phyloP scores from a whole-genome alignment of 2,329 filamentous ascomycete species.

The Paecilomyces sp. region DNA sequence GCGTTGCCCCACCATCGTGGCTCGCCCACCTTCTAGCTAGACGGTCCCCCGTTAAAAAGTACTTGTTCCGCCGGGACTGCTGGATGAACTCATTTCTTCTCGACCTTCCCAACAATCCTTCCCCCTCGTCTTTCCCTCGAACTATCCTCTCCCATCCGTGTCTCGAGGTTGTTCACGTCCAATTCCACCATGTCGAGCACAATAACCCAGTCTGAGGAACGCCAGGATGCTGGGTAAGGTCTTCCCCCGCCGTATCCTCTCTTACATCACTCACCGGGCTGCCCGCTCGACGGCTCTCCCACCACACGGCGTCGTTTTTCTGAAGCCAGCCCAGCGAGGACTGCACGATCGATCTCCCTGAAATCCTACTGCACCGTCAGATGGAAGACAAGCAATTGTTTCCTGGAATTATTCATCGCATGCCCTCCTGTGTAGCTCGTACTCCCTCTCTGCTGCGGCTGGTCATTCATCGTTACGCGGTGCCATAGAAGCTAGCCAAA shows the following conservation, averaged over 20 bases:
- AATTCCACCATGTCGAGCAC: slow-evolving; percentile 42
- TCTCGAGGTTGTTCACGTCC: background rate
- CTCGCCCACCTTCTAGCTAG: slow-evolving; percentile 2
- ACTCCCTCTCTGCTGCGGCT: background rate
- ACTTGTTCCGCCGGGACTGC: slow-evolving; percentile 7
- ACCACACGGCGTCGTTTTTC: background rate
- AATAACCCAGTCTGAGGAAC: slow-evolving; percentile 43
- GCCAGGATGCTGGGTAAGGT: slow-evolving; percentile 47
- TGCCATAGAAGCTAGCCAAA: background rate
- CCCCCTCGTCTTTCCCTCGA: background rate
- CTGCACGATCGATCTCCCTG: background rate
- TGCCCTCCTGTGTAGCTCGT: background rate
- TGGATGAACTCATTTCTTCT: slow-evolving; percentile 6
- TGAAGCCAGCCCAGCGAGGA: background rate
- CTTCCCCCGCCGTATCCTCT: slow-evolving; percentile 10
- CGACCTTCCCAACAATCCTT: slow-evolving; percentile 1
- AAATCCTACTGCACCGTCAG: background rate
- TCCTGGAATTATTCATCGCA: background rate
- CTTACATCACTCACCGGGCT: slow-evolving; percentile 28
- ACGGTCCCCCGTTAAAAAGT: slow-evolving; percentile 1
- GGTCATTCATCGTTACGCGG: background rate
- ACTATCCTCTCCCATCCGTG: background rate
- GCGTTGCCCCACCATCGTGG: slow-evolving; percentile 4
- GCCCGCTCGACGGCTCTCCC: background rate
- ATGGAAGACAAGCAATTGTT: background rate